Evolutionary conservation across 805 yeast genomes (phyloP).

Genomic region (Candida awuae): DNA sequence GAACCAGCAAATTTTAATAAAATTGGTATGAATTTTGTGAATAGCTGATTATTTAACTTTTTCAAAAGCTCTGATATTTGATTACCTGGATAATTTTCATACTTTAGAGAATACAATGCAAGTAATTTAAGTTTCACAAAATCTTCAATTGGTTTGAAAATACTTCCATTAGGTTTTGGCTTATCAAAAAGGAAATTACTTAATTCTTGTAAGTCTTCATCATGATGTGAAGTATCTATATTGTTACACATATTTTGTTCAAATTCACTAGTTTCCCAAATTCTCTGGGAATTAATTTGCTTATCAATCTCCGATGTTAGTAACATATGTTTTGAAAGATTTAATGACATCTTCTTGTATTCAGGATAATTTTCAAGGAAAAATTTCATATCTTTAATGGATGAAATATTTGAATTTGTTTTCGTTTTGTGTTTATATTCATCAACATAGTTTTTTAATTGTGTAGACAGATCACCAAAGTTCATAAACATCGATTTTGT

Average conservation of each 20-base stretch:
- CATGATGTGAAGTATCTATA: constrained; percentile 35
- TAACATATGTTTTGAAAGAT: constrained; percentile 87
- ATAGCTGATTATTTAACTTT: constrained; percentile 31
- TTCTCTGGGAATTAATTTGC: constrained; percentile 50
- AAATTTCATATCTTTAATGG: constrained; percentile 83
- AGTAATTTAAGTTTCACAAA: constrained; percentile 56
- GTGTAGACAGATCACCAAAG: constrained; percentile 91
- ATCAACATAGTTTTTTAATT: constrained; percentile 75
- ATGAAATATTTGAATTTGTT: constrained; percentile 59
- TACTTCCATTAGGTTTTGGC: constrained; percentile 16
- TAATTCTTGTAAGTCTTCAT: constrained; percentile 47
- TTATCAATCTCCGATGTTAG: constrained; percentile 81
- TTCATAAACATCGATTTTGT: constrained; percentile 76
- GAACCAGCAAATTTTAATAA: constrained; percentile 40
- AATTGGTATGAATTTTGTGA: constrained; percentile 34
- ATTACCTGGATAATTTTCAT: constrained; percentile 44
- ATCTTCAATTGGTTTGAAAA: constrained; percentile 34
- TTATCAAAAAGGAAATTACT: constrained; percentile 42
- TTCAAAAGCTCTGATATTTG: constrained; percentile 34
- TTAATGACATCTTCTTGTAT: constrained; percentile 76
- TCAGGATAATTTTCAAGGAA: constrained; percentile 93
- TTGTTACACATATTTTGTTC: constrained; percentile 79
- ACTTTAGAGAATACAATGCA: constrained; percentile 65
- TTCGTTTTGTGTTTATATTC: constrained; percentile 77
- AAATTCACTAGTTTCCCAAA: constrained; percentile 83